phyloP scores from a whole-genome alignment of 2,329 filamentous ascomycete genomes.

The Rutstroemia sp. region DNA sequence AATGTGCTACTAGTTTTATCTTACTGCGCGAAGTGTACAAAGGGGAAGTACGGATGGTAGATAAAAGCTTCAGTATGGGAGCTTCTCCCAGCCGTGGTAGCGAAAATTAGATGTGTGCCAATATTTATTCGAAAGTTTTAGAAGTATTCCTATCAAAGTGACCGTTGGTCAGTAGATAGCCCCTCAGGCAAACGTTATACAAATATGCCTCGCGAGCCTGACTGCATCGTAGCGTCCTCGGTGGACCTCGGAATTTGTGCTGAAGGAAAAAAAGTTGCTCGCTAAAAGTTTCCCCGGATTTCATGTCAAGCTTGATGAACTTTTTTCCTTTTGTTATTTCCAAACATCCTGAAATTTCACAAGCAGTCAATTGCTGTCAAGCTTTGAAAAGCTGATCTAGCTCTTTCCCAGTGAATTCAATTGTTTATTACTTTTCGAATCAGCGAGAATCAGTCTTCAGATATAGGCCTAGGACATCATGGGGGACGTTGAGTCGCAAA shows the following conservation, averaged over 20 bases:
- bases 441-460: background rate
- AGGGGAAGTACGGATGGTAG: slow-evolving; percentile 13
- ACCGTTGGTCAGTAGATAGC: background rate
- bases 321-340: background rate
- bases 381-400: no score
- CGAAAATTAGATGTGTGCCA: slow-evolving; percentile 28
- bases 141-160: no score
- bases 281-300: background rate
- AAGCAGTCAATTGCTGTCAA: no score
- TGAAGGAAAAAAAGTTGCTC: background rate
- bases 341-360: background rate
- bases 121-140: slow-evolving; percentile 13
- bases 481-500: background rate
- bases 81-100: slow-evolving; percentile 10
- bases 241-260: no score
- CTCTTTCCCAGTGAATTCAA: no score
- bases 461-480: background rate
- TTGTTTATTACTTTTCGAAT: no score
- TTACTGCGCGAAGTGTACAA: slow-evolving; percentile 25
- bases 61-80: slow-evolving; percentile 21
- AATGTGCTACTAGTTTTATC: slow-evolving; percentile 31
- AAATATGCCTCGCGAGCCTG: background rate
- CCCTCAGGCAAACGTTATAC: background rate
- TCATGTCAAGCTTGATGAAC: background rate
- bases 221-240: no score